These are phyloP conservation scores for Scheffersomyces titani DNA, from an alignment of 1,139 yeast genomes.

Conservation along the genomic window DNA sequence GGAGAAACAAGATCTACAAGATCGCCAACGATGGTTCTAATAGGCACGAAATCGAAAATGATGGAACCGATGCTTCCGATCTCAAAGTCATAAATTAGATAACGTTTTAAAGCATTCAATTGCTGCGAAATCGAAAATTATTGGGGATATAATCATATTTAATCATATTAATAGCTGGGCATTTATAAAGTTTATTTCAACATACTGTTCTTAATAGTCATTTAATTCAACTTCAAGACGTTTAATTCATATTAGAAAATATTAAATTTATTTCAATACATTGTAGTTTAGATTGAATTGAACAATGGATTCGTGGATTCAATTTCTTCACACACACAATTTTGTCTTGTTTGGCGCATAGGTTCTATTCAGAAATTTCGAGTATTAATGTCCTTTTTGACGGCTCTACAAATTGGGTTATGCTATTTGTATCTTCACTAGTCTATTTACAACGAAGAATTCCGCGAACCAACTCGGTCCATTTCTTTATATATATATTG, in stretches of 20 bases:
- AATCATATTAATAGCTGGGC: not conserved
- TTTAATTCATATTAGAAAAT: not conserved
- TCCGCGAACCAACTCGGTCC: not conserved
- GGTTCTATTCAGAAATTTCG: not conserved
- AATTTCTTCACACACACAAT: no score
- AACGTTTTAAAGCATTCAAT: not conserved
- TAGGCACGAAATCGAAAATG: constrained; percentile 5
- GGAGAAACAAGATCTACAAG: constrained; percentile 64
- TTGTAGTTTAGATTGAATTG: not conserved
- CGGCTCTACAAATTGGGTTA: not conserved
- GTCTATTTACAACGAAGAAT: not conserved
- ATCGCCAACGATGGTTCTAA: constrained; percentile 22
- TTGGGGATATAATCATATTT: not conserved
- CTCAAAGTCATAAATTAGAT: not conserved
- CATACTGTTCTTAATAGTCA: not conserved
- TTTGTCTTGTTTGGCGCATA: no score
- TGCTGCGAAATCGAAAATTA: not conserved
- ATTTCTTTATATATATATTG: not conserved
- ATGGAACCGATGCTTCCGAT: not conserved
- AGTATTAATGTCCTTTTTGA: not conserved
- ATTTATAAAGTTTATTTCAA: not conserved
- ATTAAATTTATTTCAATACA: no score
- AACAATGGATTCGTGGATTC: no score
- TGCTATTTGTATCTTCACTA: not conserved
- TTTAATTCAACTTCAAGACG: not conserved